Conservation (phyloP, 306 rosid species). For the Rosa lucieae region DNA sequence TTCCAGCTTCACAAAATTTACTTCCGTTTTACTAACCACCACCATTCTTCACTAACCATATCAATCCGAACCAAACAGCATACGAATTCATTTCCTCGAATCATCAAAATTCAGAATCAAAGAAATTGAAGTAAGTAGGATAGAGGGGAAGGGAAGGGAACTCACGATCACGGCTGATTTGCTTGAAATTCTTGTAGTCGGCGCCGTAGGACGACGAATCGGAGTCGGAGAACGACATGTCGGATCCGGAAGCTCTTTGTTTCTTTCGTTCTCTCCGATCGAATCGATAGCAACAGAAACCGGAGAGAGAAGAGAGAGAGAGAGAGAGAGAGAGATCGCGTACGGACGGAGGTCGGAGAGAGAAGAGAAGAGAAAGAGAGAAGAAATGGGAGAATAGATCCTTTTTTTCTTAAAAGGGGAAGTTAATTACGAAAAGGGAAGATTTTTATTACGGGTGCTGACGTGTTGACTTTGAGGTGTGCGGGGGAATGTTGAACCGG, state of each 20-base stretch:
- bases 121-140: not conserved
- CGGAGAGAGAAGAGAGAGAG: not conserved
- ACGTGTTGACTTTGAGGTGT: conserved; percentile 18
- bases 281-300: conserved; percentile 13
- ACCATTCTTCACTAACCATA: not conserved
- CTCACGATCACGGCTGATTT: conserved; percentile 63
- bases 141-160: not conserved
- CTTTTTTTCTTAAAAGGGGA: not conserved
- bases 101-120: not conserved
- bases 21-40: not conserved
- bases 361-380: not conserved
- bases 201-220: conserved; percentile 55
- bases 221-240: conserved; percentile 57
- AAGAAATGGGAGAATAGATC: not conserved
- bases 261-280: conserved; percentile 10
- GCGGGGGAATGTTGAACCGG: conserved; percentile 13
- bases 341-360: not conserved
- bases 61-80: not conserved
- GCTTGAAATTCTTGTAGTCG: conserved; percentile 56
- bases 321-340: conserved; percentile 11
- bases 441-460: conserved; percentile 7
- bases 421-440: conserved; percentile 1
- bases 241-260: not conserved
- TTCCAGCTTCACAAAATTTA: not conserved
- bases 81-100: not conserved